Percentiles rank a stretch among this genome's conserved stretches.
Conservation (phyloP, 2,329 filamentous ascomycete species). For the Rhynchosporium agropyri region DNA sequence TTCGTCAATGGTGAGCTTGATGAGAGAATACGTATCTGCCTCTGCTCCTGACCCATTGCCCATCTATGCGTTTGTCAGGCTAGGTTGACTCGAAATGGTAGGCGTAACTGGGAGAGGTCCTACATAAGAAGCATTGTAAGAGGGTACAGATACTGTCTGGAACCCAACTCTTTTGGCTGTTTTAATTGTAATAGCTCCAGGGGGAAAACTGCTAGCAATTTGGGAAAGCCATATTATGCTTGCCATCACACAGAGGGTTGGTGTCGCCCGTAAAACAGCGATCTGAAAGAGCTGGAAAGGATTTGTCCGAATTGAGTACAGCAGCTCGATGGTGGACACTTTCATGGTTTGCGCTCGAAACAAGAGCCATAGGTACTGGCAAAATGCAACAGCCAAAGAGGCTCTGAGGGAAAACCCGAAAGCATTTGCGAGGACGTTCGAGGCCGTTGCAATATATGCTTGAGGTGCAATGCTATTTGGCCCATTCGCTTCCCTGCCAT, state of each 20-base stretch:
- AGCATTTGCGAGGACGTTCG: conserved; percentile 34
- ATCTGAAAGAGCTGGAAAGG: conserved; percentile 24
- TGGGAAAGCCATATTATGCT: conserved; percentile 28
- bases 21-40: conserved; percentile 26
- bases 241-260: conserved; percentile 28
- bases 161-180: conserved; percentile 15
- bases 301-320: conserved; percentile 32
- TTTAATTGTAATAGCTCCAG: conserved; percentile 33
- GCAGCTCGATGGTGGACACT: conserved; percentile 34
- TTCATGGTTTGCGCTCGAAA: conserved; percentile 32
- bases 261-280: conserved; percentile 27
- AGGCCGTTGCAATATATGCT: conserved; percentile 32
- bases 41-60: conserved; percentile 31
- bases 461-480: conserved; percentile 30
- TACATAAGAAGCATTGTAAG: conserved; percentile 36
- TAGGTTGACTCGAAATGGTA: not conserved
- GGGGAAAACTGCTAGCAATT: conserved; percentile 31
- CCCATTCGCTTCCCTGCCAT: conserved; percentile 33
- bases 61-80: conserved; percentile 24
- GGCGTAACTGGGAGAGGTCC: not conserved
- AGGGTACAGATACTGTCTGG: conserved; percentile 20
- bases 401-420: conserved; percentile 31
- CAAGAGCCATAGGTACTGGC: conserved; percentile 34
- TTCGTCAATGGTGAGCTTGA: conserved; percentile 13
- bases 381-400: conserved; percentile 28